Base-by-base conservation (phyloP, 495 filamentous ascomycete species). In the Lasiosphaeris hirsuta region DNA sequence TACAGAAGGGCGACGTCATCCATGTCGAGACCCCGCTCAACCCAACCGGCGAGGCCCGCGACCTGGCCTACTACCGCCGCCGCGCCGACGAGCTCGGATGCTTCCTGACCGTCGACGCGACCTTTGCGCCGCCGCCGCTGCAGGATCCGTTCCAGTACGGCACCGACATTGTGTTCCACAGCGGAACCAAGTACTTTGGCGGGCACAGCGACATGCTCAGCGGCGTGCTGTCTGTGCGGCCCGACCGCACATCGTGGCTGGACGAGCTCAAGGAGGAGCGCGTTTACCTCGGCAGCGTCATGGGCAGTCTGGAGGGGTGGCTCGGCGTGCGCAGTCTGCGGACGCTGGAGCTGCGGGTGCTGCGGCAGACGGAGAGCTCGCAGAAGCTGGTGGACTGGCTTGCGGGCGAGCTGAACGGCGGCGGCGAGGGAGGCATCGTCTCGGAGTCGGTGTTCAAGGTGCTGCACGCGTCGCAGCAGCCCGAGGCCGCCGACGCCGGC, bases 21-120 rank as follows among this genome's bases (percentile, higher is more conserved):
- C 91, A 95, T 69, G 75, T 98, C 38, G 94, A 97, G 70, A 96
- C 92, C 1, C 94, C 94, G 0, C 71, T 96, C 17, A 97, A 98
- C 71, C 94, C 94, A 0, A 84, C 86, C 10, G 94, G 94, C 44
- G 86, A 84, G 46, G 92, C 92, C 7, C 83, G 79, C 60, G 78
- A 88, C 58, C 87, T 98, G 33, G 72, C 70, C 30, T 67, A 70
- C 14, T 93, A 83, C 69, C 91, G 90, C 1, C 69, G 79, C 7
- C 83, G 82, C 46, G 94, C 94, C 0, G 89, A 90, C 63, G 73
- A 73, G 0, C 69, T 78, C 0, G 92, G 94, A 10, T 90, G 89
- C 5, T 79, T 75, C 53, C 75, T 97, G n/a, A 84, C 86, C 13
- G 89, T 98, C 4, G 94, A 98, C 71, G 81, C 86, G 0, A 98